These are phyloP conservation scores for Torulaspora globosa DNA, from an alignment of 1,139 yeast genomes.

Conservation along the genomic window DNA sequence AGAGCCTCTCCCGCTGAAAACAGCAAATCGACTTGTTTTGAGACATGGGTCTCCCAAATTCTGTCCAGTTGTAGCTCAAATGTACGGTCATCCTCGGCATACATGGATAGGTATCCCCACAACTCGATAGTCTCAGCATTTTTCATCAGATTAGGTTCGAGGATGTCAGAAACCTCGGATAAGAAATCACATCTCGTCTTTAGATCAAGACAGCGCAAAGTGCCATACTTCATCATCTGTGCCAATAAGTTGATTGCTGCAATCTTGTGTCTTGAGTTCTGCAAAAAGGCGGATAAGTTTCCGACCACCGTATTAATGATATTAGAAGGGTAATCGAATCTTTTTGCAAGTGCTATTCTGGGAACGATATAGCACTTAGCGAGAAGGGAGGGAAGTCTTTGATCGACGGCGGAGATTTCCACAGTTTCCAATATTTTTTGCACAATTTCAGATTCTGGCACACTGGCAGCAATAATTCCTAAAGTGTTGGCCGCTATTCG, in stretches of 20 bases:
- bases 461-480: constrained; percentile 57
- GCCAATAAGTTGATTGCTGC: constrained; percentile 47
- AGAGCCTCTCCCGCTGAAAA: constrained; percentile 86
- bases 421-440: constrained; percentile 1
- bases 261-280: constrained; percentile 23
- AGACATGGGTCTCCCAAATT: constrained; percentile 54
- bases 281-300: constrained; percentile 1
- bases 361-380: constrained; percentile 51
- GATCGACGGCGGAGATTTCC: neutral
- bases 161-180: constrained; percentile 34
- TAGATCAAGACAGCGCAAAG: constrained; percentile 39
- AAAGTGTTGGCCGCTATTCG: constrained; percentile 39
- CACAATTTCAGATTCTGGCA: constrained; percentile 27
- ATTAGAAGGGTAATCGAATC: neutral
- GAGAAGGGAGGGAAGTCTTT: constrained; percentile 4
- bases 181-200: constrained; percentile 26
- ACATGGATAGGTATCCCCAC: constrained; percentile 52
- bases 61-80: constrained; percentile 42
- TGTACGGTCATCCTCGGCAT: constrained; percentile 33
- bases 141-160: constrained; percentile 48
- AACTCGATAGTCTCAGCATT: constrained; percentile 60
- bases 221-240: constrained; percentile 61
- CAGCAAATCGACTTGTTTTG: constrained; percentile 68
- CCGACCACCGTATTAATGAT: constrained; percentile 2
- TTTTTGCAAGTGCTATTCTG: constrained; percentile 43